Evolutionary conservation across 768 basidiomycete species (phyloP).

Genomic region (Boletus bicolor): DNA sequence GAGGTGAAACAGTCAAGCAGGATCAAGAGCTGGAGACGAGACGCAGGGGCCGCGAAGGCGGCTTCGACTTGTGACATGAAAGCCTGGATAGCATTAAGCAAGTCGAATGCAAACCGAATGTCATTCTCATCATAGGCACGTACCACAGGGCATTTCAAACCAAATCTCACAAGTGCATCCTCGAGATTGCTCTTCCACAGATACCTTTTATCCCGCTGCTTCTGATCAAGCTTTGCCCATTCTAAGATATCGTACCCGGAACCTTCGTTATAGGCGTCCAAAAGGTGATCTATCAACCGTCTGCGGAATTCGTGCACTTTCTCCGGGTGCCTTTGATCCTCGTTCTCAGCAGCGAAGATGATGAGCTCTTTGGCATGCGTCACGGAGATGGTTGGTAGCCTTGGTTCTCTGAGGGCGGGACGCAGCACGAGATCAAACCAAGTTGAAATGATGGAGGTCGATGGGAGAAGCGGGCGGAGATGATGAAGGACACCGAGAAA

Average conservation of each 20-base stretch:
- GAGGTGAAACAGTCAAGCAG: constrained; percentile 64
- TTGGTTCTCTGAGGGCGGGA: constrained; percentile 73
- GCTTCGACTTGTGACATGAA: constrained; percentile 64
- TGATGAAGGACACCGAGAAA: constrained; percentile 66
- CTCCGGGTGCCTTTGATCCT: constrained; percentile 41
- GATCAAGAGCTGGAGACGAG: constrained; percentile 67
- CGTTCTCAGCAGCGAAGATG: constrained; percentile 53
- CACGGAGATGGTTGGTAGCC: constrained; percentile 53
- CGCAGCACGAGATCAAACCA: constrained; percentile 84
- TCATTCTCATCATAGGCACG: constrained; percentile 29
- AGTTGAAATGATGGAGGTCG: constrained; percentile 63
- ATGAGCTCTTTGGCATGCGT: constrained; percentile 72
- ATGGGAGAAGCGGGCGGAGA: constrained; percentile 57
- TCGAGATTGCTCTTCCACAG: constrained; percentile 80
- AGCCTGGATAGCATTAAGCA: constrained; percentile 43
- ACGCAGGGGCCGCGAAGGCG: constrained; percentile 57
- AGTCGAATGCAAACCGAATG: constrained; percentile 3
- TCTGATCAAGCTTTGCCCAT: constrained; percentile 63
- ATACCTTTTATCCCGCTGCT: constrained; percentile 54
- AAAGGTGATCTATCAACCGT: constrained; percentile 66
- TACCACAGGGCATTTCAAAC: constrained; percentile 61
- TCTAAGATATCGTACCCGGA: constrained; percentile 73
- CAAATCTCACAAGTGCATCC: constrained; percentile 66
- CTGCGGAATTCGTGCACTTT: constrained; percentile 65
- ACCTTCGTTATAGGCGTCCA: constrained; percentile 73